These are phyloP conservation scores for Aspergillus calidoustus DNA, from an alignment of 2,329 filamentous ascomycete genomes.

Conservation along the genomic window DNA sequence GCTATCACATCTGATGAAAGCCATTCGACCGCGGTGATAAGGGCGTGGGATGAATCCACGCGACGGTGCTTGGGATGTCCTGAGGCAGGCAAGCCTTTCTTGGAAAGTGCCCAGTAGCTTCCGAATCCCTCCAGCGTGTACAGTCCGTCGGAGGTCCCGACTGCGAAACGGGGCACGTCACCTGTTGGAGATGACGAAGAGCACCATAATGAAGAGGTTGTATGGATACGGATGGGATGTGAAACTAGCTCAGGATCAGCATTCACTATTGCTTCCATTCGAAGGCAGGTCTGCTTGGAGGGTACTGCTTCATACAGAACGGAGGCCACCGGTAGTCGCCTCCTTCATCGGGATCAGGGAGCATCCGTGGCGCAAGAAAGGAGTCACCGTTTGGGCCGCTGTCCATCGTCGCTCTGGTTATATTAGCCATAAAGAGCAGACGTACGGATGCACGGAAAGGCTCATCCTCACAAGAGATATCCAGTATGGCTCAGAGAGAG, in stretches of 20 bases:
- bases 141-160: constrained; percentile 45
- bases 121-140: constrained; percentile 36
- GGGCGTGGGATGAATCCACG: constrained; percentile 32
- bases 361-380: constrained; percentile 35
- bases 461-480: constrained; percentile 36
- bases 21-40: constrained; percentile 45
- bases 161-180: constrained; percentile 38
- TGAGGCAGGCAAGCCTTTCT: constrained; percentile 30
- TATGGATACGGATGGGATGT: constrained; percentile 34
- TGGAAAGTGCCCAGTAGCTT: constrained; percentile 36
- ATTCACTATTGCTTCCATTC: background rate
- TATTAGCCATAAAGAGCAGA: constrained; percentile 22
- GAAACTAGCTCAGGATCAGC: constrained; percentile 22
- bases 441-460: constrained; percentile 6
- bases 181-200: constrained; percentile 40
- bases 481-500: constrained; percentile 43
- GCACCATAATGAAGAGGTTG: constrained; percentile 40
- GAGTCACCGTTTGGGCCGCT: constrained; percentile 39
- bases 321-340: constrained; percentile 39
- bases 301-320: constrained; percentile 28
- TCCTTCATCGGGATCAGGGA: constrained; percentile 37
- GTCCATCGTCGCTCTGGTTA: constrained; percentile 41
- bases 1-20: constrained; percentile 41
- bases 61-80: constrained; percentile 24
- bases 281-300: too few relatives aligned